phyloP scores from a whole-genome alignment of 176 grass and related monocot genomes.

The Hsuehochloa calcarea region DNA sequence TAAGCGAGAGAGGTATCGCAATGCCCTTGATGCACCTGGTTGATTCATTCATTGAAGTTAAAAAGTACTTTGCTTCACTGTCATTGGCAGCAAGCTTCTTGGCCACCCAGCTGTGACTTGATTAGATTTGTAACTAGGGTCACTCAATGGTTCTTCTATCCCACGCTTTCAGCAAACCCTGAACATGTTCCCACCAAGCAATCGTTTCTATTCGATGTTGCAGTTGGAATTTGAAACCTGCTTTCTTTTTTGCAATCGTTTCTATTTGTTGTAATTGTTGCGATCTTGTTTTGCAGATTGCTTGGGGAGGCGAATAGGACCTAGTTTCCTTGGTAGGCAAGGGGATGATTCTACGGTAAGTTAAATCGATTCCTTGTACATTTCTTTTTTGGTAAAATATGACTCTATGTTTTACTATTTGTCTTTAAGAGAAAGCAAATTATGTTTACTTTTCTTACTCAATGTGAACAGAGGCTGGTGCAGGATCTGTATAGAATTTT shows the following conservation, averaged over 20 bases:
- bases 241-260: no score
- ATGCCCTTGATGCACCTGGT: neutral
- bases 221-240: neutral
- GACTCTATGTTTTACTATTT: conserved; percentile 22
- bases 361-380: conserved; percentile 12
- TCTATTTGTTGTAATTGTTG: conserved; percentile 34
- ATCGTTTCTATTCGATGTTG: neutral
- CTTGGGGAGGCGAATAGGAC: conserved; percentile 87
- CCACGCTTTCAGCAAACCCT: neutral
- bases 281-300: conserved; percentile 59
- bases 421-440: conserved; percentile 9
- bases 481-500: conserved; percentile 84
- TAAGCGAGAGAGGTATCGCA: neutral
- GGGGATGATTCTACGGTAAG: conserved; percentile 73
- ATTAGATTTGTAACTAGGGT: neutral
- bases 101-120: neutral
- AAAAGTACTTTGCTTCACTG: neutral
- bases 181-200: neutral
- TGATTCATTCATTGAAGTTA: neutral
- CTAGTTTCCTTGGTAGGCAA: conserved; percentile 72
- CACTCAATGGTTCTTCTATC: neutral
- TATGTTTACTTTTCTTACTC: conserved; percentile 31
- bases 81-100: neutral
- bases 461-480: conserved; percentile 65
- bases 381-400: conserved; percentile 17